Base-by-base conservation (phyloP, 768 basidiomycete genomes). In the Cystobasidium onofrii region DNA sequence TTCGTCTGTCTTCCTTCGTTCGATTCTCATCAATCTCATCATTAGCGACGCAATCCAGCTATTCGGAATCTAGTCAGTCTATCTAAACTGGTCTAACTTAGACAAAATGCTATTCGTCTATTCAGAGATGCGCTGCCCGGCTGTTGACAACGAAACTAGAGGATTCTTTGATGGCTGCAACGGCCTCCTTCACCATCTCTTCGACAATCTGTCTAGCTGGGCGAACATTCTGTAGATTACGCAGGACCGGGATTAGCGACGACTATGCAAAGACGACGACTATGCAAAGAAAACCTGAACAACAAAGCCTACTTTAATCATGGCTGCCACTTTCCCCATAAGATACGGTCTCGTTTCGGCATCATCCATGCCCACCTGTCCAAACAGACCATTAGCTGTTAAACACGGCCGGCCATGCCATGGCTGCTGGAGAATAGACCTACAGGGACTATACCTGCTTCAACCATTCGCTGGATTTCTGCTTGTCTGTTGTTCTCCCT, bases 171-270 rank as follows among this genome's bases (percentile, higher is more conserved):
- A 60, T 60, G 6, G 57, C 10, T 60, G 29, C 82, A 18, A 87
- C 87, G 0, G 91, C 91, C 9, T 86, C 88, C 15, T 76, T 82
- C 23, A 94, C 88, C 91, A 93, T 93, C 73, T 85, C 84, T 31
- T 92, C 90, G 64, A 92, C 84, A 76, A 94, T 94, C 64, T 84
- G 83, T 82, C 91, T 86, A 6, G 92, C 93, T 6, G 93, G 90
- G 7, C 87, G 84, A 33, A 95, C 81, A 0, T 93, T 90, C 71
- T 72, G 25, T 29, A 88, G n/a, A 34, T 1, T 36, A 18, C 13
- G 18, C 31, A 78, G 62, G n/a, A n/a, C n/a, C n/a, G n/a, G n/a
- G n/a, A n/a, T n/a, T n/a, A 13, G 10, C 54, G 27, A 20, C 64
- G 34, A 25, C 25, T 12, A 46, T 1, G 50, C 13, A 33, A 43